A percentile compares a stretch with the other conserved stretches of the same genome.
Evolutionary conservation across 192 early-diverging fungal species (phyloP).

Genomic region (Kickxella alabastrina): DNA sequence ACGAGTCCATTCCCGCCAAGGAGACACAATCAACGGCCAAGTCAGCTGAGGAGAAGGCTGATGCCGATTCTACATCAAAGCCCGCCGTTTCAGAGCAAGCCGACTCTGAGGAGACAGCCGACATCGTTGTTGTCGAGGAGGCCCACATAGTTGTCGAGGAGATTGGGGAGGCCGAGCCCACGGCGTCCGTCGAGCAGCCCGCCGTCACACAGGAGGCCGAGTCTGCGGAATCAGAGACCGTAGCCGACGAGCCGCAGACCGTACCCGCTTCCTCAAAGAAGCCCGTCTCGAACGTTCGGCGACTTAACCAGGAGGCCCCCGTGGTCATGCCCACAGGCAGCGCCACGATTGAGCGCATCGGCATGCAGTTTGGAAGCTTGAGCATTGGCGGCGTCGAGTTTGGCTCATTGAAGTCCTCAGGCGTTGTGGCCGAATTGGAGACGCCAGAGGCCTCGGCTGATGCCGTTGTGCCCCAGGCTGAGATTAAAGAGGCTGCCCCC

Average conservation of each 20-base stretch:
- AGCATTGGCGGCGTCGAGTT: conserved; percentile 55
- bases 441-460: conserved; percentile 22
- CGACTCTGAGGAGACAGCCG: conserved; percentile 4
- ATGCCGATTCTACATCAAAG: conserved; percentile 12
- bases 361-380: conserved; percentile 77
- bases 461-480: conserved; percentile 16
- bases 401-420: conserved; percentile 48
- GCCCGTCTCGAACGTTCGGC: conserved; percentile 51
- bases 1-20: conserved; percentile 15
- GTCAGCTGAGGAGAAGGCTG: conserved; percentile 8
- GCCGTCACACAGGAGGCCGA: conserved; percentile 5
- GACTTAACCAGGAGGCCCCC: conserved; percentile 83
- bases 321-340: conserved; percentile 79
- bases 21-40: neutral
- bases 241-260: conserved; percentile 3
- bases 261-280: conserved; percentile 16
- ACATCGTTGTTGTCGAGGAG: conserved; percentile 13
- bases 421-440: conserved; percentile 42
- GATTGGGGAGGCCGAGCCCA: neutral
- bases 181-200: neutral
- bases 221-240: neutral
- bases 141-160: no score
- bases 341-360: conserved; percentile 60
- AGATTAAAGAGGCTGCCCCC: conserved; percentile 15
- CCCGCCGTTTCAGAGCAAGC: neutral